These are phyloP conservation scores for Umbelopsis vinacea DNA, from an alignment of 192 early-diverging fungal species.

Conservation along the genomic window DNA sequence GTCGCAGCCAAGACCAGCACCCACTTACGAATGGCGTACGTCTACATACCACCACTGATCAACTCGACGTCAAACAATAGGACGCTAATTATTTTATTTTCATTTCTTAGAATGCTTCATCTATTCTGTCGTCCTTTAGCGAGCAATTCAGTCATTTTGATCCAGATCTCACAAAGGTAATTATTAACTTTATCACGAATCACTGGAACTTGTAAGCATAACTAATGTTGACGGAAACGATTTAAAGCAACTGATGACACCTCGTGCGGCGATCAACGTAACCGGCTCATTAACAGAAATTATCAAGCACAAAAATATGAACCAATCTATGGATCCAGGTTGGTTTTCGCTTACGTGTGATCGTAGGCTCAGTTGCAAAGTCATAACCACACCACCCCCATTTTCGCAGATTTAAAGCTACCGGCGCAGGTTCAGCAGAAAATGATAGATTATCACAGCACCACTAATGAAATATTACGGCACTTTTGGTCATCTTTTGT, in stretches of 20 bases:
- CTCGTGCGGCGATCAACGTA: constrained; percentile 27
- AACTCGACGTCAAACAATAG: background rate
- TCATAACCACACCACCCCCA: background rate
- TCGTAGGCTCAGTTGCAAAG: background rate
- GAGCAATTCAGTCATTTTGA: constrained; percentile 32
- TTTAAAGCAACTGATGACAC: constrained; percentile 27
- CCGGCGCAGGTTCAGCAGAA: constrained; percentile 47
- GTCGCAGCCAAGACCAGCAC: constrained; percentile 25
- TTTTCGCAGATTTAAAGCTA: constrained; percentile 39
- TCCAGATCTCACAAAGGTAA: constrained; percentile 37
- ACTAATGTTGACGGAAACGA: background rate
- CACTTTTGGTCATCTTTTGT: constrained; percentile 60
- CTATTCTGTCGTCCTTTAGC: constrained; percentile 17
- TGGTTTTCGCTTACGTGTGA: background rate
- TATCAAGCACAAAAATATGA: constrained; percentile 20
- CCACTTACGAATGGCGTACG: constrained; percentile 8
- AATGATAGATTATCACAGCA: constrained; percentile 48
- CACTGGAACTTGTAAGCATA: no score
- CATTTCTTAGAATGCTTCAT: constrained; percentile 7
- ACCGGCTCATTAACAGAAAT: constrained; percentile 19
- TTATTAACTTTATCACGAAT: no score
- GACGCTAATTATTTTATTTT: background rate
- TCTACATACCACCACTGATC: background rate
- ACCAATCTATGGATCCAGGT: constrained; percentile 37
- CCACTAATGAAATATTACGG: constrained; percentile 57